These are phyloP conservation scores for Mycena rebaudengoi DNA, from an alignment of 768 basidiomycete species.

Conservation along the genomic window DNA sequence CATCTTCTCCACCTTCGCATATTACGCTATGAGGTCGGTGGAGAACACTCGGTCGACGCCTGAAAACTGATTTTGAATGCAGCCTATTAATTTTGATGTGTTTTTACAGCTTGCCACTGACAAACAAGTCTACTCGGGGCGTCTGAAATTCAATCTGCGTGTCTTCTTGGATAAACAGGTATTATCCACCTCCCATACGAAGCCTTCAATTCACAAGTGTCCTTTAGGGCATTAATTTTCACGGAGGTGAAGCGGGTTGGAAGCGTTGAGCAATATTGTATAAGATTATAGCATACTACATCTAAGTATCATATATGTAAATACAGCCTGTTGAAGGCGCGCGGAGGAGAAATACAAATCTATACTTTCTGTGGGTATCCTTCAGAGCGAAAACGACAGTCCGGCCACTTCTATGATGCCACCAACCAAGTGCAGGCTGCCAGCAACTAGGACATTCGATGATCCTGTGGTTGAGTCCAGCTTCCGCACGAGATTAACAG, in stretches of 20 bases:
- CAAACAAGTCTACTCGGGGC: constrained; percentile 36
- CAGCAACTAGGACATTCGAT: constrained; percentile 82
- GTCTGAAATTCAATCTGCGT: constrained; percentile 50
- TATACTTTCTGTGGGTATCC: too few relatives aligned
- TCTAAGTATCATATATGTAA: constrained; percentile 10
- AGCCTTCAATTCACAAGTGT: background rate
- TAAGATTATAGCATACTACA: constrained; percentile 9
- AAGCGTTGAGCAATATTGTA: constrained; percentile 25
- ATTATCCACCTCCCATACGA: background rate
- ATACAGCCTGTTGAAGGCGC: constrained; percentile 49
- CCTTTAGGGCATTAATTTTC: constrained; percentile 63
- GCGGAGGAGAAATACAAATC: too few relatives aligned
- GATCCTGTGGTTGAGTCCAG: constrained; percentile 40
- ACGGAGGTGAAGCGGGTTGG: constrained; percentile 46
- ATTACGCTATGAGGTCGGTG: constrained; percentile 70
- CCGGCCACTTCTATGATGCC: constrained; percentile 93
- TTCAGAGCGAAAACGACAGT: constrained; percentile 71
- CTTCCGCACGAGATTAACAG: constrained; percentile 69
- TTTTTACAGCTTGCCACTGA: constrained; percentile 55
- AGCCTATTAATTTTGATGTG: constrained; percentile 69
- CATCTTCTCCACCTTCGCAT: constrained; percentile 60
- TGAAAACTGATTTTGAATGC: background rate
- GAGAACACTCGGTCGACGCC: background rate
- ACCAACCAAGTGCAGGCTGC: constrained; percentile 93
- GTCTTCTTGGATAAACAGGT: constrained; percentile 68